Evolutionary conservation across 495 filamentous ascomycete genomes (phyloP).

Genomic region (Bacidia rubella): DNA sequence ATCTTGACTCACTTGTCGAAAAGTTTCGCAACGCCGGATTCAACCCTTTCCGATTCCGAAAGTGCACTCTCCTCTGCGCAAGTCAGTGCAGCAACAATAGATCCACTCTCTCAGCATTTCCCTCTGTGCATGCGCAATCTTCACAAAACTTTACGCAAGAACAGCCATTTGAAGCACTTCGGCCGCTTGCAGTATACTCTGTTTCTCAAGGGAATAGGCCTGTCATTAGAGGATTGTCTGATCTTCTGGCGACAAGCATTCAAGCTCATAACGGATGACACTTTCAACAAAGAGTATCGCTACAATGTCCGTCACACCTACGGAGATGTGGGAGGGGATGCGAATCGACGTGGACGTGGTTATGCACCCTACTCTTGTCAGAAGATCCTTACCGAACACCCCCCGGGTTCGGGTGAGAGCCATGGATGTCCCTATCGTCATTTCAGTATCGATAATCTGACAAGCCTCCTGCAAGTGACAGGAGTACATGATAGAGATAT

Average conservation of each 20-base stretch:
- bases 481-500: conserved; percentile 69
- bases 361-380: conserved; percentile 89
- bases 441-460: conserved; percentile 76
- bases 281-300: conserved; percentile 87
- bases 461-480: conserved; percentile 52
- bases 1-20: conserved; percentile 86
- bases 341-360: conserved; percentile 67
- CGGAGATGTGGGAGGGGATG: conserved; percentile 89
- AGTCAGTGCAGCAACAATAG: conserved; percentile 67
- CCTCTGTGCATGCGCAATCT: conserved; percentile 89
- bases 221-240: conserved; percentile 84
- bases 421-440: conserved; percentile 96
- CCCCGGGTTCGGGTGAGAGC: conserved; percentile 67
- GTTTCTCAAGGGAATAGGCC: conserved; percentile 93
- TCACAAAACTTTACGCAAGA: conserved; percentile 68
- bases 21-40: conserved; percentile 84
- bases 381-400: conserved; percentile 77
- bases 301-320: conserved; percentile 94
- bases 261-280: conserved; percentile 73
- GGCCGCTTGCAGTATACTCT: conserved; percentile 91
- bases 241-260: conserved; percentile 85
- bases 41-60: conserved; percentile 51
- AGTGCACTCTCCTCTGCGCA: conserved; percentile 48
- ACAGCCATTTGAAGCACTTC: conserved; percentile 82
- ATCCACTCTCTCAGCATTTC: conserved; percentile 73